Conservation (phyloP, 2,329 filamentous ascomycete genomes). For the Pyrenochaeta sp. region DNA sequence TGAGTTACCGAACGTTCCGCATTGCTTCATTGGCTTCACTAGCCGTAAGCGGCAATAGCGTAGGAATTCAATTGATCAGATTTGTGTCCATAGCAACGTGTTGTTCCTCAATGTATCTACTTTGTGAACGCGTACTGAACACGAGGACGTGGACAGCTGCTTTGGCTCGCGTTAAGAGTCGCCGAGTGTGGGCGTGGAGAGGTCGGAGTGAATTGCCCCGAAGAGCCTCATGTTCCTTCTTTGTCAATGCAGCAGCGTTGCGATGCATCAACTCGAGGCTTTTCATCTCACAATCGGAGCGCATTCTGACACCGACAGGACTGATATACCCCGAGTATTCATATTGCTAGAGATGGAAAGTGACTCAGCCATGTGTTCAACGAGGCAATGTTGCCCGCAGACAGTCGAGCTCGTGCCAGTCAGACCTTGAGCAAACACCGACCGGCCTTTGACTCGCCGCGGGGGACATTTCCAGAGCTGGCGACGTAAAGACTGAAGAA, state of each 20-base stretch:
- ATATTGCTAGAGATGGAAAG: background rate
- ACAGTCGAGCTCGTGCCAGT: slow-evolving; percentile 11
- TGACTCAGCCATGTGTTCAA: slow-evolving; percentile 5
- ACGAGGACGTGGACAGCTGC: background rate
- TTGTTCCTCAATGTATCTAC: too few relatives aligned
- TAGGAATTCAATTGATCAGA: too few relatives aligned
- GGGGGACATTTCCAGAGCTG: slow-evolving; percentile 28
- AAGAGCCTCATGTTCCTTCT: background rate
- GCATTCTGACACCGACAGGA: background rate
- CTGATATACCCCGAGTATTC: background rate
- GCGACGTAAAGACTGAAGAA: slow-evolving; percentile 8
- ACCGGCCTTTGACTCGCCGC: slow-evolving; percentile 30
- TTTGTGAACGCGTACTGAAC: too few relatives aligned
- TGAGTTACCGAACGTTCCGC: too few relatives aligned
- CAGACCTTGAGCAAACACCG: slow-evolving; percentile 32
- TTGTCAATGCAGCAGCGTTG: slow-evolving; percentile 1
- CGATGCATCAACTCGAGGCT: background rate
- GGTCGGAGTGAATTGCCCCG: slow-evolving; percentile 14
- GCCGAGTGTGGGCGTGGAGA: slow-evolving; percentile 11
- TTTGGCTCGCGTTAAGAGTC: slow-evolving; percentile 11
- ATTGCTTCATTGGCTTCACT: too few relatives aligned
- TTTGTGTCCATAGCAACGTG: too few relatives aligned
- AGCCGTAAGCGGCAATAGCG: too few relatives aligned
- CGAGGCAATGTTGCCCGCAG: slow-evolving; percentile 31
- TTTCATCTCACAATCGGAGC: background rate